These are phyloP conservation scores for Dictyostelium citrinum DNA, from an alignment of 78 protist genomes.

Conservation along the genomic window DNA sequence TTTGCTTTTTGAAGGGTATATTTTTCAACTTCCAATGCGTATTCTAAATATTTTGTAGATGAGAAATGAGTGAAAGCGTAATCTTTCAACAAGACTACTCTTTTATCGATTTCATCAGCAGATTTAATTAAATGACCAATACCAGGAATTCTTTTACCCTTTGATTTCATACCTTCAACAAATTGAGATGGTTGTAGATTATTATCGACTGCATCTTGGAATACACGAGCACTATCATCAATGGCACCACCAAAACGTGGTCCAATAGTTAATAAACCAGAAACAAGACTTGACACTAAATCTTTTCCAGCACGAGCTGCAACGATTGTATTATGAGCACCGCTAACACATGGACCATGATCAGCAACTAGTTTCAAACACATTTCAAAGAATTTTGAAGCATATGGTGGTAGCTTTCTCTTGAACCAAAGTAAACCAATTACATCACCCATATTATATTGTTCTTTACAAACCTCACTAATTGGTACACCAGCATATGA, in stretches of 20 bases:
- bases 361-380: conserved; percentile 92
- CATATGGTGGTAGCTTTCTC: conserved; percentile 89
- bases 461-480: conserved; percentile 74
- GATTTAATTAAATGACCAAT: conserved; percentile 96
- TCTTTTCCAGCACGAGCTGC: conserved; percentile 96
- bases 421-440: conserved; percentile 94
- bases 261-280: conserved; percentile 96
- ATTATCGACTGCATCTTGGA: conserved; percentile 85
- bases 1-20: conserved; percentile 91
- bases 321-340: conserved; percentile 98
- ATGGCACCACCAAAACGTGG: conserved; percentile 98
- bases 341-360: conserved; percentile 97
- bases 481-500: conserved; percentile 93
- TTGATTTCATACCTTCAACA: conserved; percentile 88
- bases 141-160: conserved; percentile 91
- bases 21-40: conserved; percentile 90
- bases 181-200: conserved; percentile 87
- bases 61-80: conserved; percentile 68
- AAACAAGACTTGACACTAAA: conserved; percentile 89
- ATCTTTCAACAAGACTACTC: conserved; percentile 89
- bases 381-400: conserved; percentile 94
- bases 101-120: conserved; percentile 91
- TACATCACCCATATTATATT: conserved; percentile 90
- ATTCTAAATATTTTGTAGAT: conserved; percentile 49
- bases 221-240: conserved; percentile 88